A percentile compares a stretch with the other conserved stretches of the same genome.
phyloP scores from a whole-genome alignment of 1,284 basidiomycete genomes.

The Schizophyllum commune region DNA sequence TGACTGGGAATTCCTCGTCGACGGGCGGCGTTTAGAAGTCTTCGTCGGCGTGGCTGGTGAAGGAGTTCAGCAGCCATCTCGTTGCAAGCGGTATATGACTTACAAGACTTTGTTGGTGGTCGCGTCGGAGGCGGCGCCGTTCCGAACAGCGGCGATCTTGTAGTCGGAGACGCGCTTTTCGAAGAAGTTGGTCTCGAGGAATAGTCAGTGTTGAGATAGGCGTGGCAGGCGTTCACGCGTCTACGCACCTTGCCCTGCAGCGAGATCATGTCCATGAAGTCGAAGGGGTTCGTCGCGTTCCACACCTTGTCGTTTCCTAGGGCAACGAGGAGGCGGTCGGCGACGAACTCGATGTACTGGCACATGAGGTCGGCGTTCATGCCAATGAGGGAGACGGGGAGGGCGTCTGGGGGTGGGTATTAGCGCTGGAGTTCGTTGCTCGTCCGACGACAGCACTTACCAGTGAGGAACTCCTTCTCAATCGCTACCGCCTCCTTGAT shows the following conservation, averaged over 20 bases:
- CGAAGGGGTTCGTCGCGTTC: conserved; percentile 72
- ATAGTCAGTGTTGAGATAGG: too few relatives aligned
- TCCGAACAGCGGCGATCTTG: conserved; percentile 4
- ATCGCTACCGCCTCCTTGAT: conserved; percentile 68
- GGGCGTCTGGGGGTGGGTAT: conserved; percentile 30
- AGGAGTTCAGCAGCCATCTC: background rate
- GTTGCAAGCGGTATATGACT: background rate
- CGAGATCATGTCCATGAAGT: conserved; percentile 93
- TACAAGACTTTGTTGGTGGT: background rate
- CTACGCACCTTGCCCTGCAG: background rate
- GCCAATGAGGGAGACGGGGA: conserved; percentile 49
- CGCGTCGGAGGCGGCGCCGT: background rate
- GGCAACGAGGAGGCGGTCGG: conserved; percentile 75
- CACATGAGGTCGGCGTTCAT: conserved; percentile 70
- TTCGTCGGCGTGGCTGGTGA: background rate
- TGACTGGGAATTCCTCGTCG: too few relatives aligned
- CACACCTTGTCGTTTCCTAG: conserved; percentile 83
- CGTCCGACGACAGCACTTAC: too few relatives aligned
- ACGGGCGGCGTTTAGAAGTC: background rate
- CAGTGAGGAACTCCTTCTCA: conserved; percentile 63
- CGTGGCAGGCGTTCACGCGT: too few relatives aligned
- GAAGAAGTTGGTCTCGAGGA: conserved; percentile 79
- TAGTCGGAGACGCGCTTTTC: conserved; percentile 89
- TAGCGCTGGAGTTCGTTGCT: too few relatives aligned
- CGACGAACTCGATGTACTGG: conserved; percentile 84